Conservation (phyloP, 441 rosid genomes). For the Erodium chrysanthum region DNA sequence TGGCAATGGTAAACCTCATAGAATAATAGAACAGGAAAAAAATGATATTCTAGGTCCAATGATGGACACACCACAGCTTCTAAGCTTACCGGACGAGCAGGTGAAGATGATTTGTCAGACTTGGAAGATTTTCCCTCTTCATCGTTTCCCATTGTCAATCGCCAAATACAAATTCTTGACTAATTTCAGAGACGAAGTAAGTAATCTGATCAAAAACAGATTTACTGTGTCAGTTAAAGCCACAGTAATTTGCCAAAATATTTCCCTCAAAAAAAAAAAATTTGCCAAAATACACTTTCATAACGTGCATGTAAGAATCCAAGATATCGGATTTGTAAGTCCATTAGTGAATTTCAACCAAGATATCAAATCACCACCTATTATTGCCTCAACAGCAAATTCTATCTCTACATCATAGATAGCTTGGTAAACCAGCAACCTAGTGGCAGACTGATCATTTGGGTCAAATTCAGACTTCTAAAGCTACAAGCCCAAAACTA, state of each 20-base stretch:
- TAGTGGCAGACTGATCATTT: neutral
- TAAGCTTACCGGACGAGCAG: slow-evolving; percentile 41
- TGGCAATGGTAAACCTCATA: neutral
- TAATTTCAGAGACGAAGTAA: neutral
- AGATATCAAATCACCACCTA: neutral
- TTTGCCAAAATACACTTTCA: neutral
- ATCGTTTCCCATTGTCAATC: slow-evolving; percentile 50
- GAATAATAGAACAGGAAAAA: neutral
- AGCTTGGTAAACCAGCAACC: neutral
- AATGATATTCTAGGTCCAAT: neutral
- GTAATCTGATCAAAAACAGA: neutral
- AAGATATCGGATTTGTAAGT: neutral
- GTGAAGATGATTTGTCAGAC: slow-evolving; percentile 54
- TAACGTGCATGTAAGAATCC: neutral
- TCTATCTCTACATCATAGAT: neutral
- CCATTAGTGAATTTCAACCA: neutral
- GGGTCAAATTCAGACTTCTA: neutral
- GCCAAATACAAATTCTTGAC: slow-evolving; percentile 15
- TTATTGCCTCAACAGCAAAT: too few species aligned
- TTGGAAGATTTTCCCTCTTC: slow-evolving; percentile 59
- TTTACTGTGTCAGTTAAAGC: neutral
- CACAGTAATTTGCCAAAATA: too few species aligned
- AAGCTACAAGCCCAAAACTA: too few species aligned
- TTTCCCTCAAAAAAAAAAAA: too few species aligned
- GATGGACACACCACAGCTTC: slow-evolving; percentile 7